Conservation (phyloP, 441 rosid genomes). For the Eutrema salsugineum region DNA sequence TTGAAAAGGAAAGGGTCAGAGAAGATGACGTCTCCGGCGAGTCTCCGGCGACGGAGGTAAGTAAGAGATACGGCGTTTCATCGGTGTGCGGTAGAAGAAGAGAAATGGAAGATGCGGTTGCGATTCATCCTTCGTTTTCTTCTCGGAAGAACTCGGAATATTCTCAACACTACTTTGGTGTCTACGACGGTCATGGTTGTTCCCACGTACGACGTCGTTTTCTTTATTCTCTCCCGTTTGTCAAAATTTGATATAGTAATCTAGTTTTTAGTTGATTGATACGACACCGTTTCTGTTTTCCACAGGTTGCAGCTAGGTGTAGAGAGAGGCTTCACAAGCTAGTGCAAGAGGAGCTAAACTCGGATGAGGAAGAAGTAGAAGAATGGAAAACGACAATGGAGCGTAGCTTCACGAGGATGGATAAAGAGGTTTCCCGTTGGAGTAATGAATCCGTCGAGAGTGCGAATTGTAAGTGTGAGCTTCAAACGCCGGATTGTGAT, state of each 20-base stretch:
- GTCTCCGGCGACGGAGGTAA: not conserved
- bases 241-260: not conserved
- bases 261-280: not conserved
- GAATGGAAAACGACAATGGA: constrained; percentile 67
- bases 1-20: not conserved
- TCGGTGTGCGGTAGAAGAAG: constrained; percentile 63
- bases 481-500: constrained; percentile 52
- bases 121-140: constrained; percentile 39
- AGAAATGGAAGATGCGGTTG: constrained; percentile 64
- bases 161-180: constrained; percentile 61
- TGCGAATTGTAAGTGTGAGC: constrained; percentile 64
- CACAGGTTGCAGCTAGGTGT: constrained; percentile 79
- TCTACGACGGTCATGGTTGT: constrained; percentile 94
- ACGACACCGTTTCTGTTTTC: not conserved
- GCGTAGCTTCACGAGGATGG: constrained; percentile 63
- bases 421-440: constrained; percentile 48
- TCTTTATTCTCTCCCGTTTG: not conserved
- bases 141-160: not conserved
- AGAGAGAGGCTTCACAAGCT: constrained; percentile 74
- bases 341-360: constrained; percentile 50
- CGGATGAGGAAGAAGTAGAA: constrained; percentile 15
- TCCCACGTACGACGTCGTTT: constrained; percentile 58
- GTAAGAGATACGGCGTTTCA: constrained; percentile 41
- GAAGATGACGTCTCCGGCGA: not conserved
- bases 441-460: constrained; percentile 7